Evolutionary conservation across 768 basidiomycete species (phyloP).

Genomic region (Lentinus tigrinus): DNA sequence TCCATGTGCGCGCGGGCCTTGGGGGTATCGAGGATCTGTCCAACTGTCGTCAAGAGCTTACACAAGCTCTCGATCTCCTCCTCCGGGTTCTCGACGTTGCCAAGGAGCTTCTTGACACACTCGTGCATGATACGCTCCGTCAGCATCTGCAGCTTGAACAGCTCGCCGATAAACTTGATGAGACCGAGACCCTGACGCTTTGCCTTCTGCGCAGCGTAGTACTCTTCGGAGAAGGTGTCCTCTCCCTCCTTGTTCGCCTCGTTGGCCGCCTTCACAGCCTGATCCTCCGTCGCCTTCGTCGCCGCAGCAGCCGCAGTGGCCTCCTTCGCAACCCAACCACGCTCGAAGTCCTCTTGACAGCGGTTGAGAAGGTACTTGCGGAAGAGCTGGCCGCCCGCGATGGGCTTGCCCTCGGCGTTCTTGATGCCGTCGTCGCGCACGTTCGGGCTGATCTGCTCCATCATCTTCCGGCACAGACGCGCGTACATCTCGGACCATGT

Average conservation of each 20-base stretch:
- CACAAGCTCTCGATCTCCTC: constrained; percentile 96
- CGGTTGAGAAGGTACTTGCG: constrained; percentile 93
- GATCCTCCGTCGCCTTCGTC: constrained; percentile 83
- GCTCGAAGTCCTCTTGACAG: constrained; percentile 96
- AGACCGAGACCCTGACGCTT: constrained; percentile 95
- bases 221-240: no score
- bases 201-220: no score
- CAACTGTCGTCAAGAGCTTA: constrained; percentile 88
- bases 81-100: constrained; percentile 91
- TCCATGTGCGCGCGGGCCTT: constrained; percentile 86
- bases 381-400: constrained; percentile 92
- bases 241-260: no score
- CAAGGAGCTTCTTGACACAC: constrained; percentile 91
- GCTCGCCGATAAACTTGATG: constrained; percentile 95
- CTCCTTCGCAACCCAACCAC: constrained; percentile 89
- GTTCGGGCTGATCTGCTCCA: constrained; percentile 85
- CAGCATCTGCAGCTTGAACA: constrained; percentile 96
- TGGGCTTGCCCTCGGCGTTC: constrained; percentile 77
- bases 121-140: constrained; percentile 97
- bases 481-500: constrained; percentile 98
- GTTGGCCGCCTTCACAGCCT: no score
- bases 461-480: constrained; percentile 88
- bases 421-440: constrained; percentile 88
- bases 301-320: no score
- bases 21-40: constrained; percentile 71